These are phyloP conservation scores for Phaeosphaeriaceae sp. DNA, from an alignment of 2,329 filamentous ascomycete genomes.

Conservation along the genomic window DNA sequence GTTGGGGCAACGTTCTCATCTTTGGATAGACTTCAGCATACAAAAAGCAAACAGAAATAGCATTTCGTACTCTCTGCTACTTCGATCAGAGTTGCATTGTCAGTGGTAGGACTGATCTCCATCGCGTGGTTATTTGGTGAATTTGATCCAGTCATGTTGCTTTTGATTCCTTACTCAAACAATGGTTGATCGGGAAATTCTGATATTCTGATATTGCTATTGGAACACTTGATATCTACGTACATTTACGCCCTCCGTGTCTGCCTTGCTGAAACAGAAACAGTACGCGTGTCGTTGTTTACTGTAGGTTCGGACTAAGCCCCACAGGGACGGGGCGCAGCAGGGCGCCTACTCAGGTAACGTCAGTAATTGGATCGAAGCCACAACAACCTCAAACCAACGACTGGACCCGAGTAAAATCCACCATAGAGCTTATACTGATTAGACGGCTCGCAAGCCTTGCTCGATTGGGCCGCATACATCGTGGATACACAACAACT, in stretches of 20 bases:
- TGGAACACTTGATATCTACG: not conserved
- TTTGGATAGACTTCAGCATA: not conserved
- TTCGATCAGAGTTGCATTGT: not conserved
- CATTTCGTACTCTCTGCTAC: not conserved
- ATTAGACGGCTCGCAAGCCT: not conserved
- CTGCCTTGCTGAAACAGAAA: not conserved
- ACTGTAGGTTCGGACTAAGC: not conserved
- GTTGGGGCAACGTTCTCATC: not conserved
- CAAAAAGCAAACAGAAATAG: not conserved
- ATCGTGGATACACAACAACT: not conserved
- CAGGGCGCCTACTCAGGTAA: too few species aligned
- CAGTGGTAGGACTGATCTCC: not conserved
- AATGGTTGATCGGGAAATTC: not conserved
- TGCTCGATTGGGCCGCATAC: not conserved
- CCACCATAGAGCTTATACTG: not conserved
- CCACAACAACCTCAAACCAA: not conserved
- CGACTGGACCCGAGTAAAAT: not conserved
- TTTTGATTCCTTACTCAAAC: not conserved
- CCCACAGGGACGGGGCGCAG: not conserved
- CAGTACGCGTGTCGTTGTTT: slow-evolving; percentile 1
- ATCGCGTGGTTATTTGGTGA: not conserved
- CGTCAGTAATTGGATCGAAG: not conserved
- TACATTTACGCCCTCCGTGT: not conserved
- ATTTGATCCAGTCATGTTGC: not conserved
- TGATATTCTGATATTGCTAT: not conserved